Evolutionary conservation across 1,284 basidiomycete genomes (phyloP).

Genomic region (Leccinum proliferum): DNA sequence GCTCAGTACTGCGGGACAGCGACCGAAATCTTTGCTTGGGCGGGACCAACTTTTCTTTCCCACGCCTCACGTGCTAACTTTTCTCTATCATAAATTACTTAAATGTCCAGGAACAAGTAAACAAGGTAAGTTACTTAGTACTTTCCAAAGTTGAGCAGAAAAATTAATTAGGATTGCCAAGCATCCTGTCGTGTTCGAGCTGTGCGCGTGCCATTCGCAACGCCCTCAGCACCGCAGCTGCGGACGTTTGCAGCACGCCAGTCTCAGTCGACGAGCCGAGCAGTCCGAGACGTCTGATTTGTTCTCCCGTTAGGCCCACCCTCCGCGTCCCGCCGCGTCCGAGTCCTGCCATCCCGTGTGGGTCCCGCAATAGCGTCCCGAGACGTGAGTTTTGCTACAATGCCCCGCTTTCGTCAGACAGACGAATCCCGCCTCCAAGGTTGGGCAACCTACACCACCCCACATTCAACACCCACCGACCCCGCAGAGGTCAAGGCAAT

Average conservation of each 20-base stretch:
- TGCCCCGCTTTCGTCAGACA: constrained; percentile 8
- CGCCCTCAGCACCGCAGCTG: constrained; percentile 23
- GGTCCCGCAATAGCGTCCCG: constrained; percentile 6
- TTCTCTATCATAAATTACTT: too few species aligned
- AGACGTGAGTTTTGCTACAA: constrained; percentile 25
- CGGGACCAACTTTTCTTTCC: too few species aligned
- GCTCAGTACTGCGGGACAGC: too few species aligned
- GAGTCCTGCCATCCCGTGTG: constrained; percentile 5
- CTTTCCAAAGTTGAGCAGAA: constrained; percentile 15
- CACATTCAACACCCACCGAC: constrained; percentile 75
- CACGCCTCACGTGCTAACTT: too few species aligned
- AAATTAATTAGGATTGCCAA: constrained; percentile 26
- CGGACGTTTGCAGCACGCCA: constrained; percentile 13
- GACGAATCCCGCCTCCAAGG: constrained; percentile 37
- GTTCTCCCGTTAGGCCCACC: constrained; percentile 17
- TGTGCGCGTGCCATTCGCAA: constrained; percentile 21
- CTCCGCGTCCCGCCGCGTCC: constrained; percentile 9
- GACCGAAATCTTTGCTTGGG: too few species aligned
- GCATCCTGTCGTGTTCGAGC: constrained; percentile 15
- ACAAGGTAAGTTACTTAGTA: too few species aligned
- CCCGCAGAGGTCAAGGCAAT: constrained; percentile 82
- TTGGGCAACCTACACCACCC: constrained; percentile 80
- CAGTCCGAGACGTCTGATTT: constrained; percentile 7
- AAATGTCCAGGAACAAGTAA: too few species aligned
- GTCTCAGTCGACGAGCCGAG: constrained; percentile 22